A percentile compares a stretch with the other conserved stretches of the same genome.
phyloP scores from a whole-genome alignment of 2,329 filamentous ascomycete species.

The Fusarium pininemorale region DNA sequence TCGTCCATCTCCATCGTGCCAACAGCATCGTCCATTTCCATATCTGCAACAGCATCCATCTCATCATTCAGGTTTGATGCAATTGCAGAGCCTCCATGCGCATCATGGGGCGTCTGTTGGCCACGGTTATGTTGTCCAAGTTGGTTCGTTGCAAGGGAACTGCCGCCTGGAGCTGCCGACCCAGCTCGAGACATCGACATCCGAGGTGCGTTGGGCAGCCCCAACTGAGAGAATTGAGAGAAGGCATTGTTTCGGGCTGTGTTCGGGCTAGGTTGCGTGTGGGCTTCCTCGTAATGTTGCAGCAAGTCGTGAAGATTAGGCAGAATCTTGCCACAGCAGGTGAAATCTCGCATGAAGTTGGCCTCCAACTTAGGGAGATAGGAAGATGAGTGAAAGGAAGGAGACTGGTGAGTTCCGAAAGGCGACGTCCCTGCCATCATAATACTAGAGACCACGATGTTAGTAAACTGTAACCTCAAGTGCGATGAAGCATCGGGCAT shows the following conservation, averaged over 20 bases:
- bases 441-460: constrained; percentile 67
- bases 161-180: constrained; percentile 43
- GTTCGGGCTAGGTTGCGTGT: constrained; percentile 73
- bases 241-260: constrained; percentile 53
- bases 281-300: constrained; percentile 95
- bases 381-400: constrained; percentile 94
- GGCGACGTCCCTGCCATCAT: constrained; percentile 98
- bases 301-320: constrained; percentile 93
- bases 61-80: constrained; percentile 61
- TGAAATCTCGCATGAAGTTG: constrained; percentile 97
- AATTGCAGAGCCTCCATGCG: constrained; percentile 56
- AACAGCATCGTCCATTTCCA: constrained; percentile 93
- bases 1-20: constrained; percentile 72
- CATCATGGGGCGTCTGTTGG: constrained; percentile 42
- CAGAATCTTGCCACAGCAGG: constrained; percentile 89
- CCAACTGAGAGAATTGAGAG: constrained; percentile 51
- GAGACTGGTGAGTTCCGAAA: constrained; percentile 82
- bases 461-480: constrained; percentile 28
- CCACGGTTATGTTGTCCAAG: constrained; percentile 49
- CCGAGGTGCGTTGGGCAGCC: constrained; percentile 45
- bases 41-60: constrained; percentile 88
- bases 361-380: constrained; percentile 97
- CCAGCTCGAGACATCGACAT: constrained; percentile 48
- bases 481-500: not conserved
- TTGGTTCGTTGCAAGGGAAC: constrained; percentile 43